Evolutionary conservation across 78 protist species (phyloP), one percentile per base, ranked within the genome.

Genomic region (Dictyostelium purpureum): DNA sequence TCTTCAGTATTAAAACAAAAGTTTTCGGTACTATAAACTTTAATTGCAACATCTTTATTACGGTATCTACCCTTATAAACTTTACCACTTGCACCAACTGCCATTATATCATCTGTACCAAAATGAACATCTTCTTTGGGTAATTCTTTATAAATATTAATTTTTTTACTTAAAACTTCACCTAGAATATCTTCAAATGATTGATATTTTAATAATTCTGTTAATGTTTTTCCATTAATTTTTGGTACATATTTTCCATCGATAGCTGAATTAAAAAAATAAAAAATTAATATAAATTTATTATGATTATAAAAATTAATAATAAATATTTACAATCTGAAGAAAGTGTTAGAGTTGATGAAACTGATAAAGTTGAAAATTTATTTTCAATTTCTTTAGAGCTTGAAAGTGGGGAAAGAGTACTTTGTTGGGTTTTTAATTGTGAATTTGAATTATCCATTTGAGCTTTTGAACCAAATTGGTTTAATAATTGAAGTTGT

Each of bases 21-120:
- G 33, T 85, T 85, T 33, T 73, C 82, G 2, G 82, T 6, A 73
- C 82, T 73, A 38, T 81, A 90, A 12, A 73, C 89, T 66, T 90
- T 90, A 54, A 90, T 90, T 16, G 94, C 94, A 11, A 90, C 89
- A 31, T 90, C 89, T 78, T 42, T 90, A 51, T 89, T 79, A 65
- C 49, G 78, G 49, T 71, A 90, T 10, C 14, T 42, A 31, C 94
- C 94, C 42, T 51, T 42, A 69, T 79, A 54, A 21, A 90, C 94
- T 42, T 90, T 90, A 38, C 90, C 94, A 47, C 80, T 67, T 19
- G 94, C 94, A 74, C 94, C 94, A 7, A 76, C 14, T 6, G 94
- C 94, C 6, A 90, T 79, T 12, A 90, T 59, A 1, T 78, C 88
- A n/a, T n/a, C n/a, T n/a, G n/a, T n/a, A n/a, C 80, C 88, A 37